Evolutionary conservation across 306 rosid species (phyloP).

Genomic region (Quercus engelmannii): DNA sequence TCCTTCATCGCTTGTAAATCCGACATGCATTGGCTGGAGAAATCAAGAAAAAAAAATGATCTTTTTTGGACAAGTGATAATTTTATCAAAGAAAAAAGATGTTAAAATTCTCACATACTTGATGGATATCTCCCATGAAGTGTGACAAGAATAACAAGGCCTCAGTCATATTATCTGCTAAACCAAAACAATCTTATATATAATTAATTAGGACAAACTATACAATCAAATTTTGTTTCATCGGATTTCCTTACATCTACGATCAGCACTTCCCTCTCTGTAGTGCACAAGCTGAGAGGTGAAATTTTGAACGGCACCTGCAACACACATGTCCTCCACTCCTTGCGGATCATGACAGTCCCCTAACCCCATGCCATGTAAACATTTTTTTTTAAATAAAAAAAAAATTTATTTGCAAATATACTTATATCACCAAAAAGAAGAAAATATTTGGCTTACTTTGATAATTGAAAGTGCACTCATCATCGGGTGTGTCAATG

Average conservation of each 20-base stretch:
- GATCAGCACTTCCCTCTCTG: constrained; percentile 56
- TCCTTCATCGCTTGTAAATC: constrained; percentile 75
- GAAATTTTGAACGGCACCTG: constrained; percentile 51
- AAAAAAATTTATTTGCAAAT: too few species aligned
- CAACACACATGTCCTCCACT: too few species aligned
- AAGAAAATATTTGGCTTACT: too few species aligned
- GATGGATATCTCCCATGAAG: constrained; percentile 92
- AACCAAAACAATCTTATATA: too few species aligned
- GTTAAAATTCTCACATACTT: constrained; percentile 36
- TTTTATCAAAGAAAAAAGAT: too few species aligned
- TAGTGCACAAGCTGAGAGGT: constrained; percentile 76
- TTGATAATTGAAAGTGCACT: too few species aligned
- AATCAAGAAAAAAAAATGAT: not conserved
- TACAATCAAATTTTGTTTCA: not conserved
- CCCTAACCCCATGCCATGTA: too few species aligned
- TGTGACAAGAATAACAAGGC: constrained; percentile 88
- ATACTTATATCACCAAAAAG: too few species aligned
- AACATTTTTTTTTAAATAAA: too few species aligned
- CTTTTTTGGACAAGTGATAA: too few species aligned
- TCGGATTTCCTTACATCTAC: constrained; percentile 40
- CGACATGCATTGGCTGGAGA: constrained; percentile 86
- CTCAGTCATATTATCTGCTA: constrained; percentile 87
- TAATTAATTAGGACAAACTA: not conserved
- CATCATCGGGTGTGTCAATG: too few species aligned
- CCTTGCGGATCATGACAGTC: too few species aligned